Evolutionary conservation across 164 flowering plant genomes (phyloP), one percentile per base, ranked within the genome.

Genomic region (Magnolia changhungtana): DNA sequence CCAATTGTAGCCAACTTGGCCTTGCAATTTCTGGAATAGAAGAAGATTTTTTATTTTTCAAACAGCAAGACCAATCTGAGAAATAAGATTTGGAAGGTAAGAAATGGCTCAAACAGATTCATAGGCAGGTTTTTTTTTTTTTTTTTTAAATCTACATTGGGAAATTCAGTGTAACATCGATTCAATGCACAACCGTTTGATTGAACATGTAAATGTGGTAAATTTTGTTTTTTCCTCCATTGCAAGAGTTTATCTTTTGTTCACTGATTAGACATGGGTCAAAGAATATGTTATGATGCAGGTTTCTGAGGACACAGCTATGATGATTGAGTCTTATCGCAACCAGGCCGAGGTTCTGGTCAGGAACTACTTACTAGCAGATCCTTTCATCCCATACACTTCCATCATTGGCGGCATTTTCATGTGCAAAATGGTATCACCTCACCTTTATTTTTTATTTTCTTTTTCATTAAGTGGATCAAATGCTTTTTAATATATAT

Each of bases 391-490:
- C 21, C 95, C 95, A 23, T 94, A 90, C 83, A 89, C 96, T 65
- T 92, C 99, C n/a, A 73, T 96, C 63, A 77, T 96, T 71, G 83
- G 83, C 58, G 95, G 99, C 71, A 74, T 90, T 14, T 66, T 94
- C 52, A 81, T 88, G 55, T 91, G 93, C 90, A 96, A 96, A 84
- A 73, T 91, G 97, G 99, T 94, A 87, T 55, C 66, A 20, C 70
- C 31, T 72, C 69, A 65, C 71, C 64, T 69, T 18, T 70, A 64
- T 21, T 64, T 71, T 24, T 65, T 65, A 20, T 65, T 24, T 68
- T 27, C 71, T 68, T 61, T 2, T 61, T 67, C 18, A 5, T 18
- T 20, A 27, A 11, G 50, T 31, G 50, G 45, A 27, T 63, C 20
- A 9, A n/a, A 23, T 8, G 16, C 24, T 13, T n/a, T n/a, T n/a